Conservation (phyloP, 371 early-diverging fungal genomes). For the Blakeslea trispora region DNA sequence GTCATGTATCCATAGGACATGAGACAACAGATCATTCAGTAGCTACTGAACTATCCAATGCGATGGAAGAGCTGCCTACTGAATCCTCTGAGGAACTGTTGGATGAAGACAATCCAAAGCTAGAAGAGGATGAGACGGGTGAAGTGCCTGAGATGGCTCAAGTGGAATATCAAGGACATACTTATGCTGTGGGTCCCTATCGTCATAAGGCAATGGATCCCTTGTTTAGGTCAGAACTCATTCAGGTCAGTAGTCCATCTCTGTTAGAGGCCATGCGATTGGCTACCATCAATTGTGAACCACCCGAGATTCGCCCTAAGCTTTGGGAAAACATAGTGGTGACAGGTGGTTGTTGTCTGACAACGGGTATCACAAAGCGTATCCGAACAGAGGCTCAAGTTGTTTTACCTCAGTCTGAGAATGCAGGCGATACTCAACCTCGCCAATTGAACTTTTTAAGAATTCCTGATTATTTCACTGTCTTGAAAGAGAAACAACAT, state of each 20-base stretch:
- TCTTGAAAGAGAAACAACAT: conserved; percentile 64
- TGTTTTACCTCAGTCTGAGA: conserved; percentile 69
- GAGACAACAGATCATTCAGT: conserved; percentile 36
- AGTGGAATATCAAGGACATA: conserved; percentile 25
- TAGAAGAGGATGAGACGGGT: conserved; percentile 13
- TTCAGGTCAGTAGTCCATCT: conserved; percentile 42
- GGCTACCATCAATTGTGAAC: conserved; percentile 70
- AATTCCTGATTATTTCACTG: conserved; percentile 79
- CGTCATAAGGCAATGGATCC: conserved; percentile 65
- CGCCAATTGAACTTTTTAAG: conserved; percentile 70
- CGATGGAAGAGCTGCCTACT: conserved; percentile 30
- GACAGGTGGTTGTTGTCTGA: conserved; percentile 65
- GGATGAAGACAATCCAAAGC: conserved; percentile 23
- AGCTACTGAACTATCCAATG: conserved; percentile 23
- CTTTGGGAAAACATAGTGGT: conserved; percentile 83
- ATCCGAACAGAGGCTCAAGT: conserved; percentile 60
- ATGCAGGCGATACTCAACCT: conserved; percentile 76
- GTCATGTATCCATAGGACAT: conserved; percentile 55
- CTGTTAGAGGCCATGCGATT: conserved; percentile 68
- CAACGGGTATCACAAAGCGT: conserved; percentile 42
- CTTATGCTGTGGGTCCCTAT: conserved; percentile 63
- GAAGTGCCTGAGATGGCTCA: conserved; percentile 19
- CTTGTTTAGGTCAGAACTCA: conserved; percentile 63
- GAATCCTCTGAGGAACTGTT: conserved; percentile 41
- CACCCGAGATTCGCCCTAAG: conserved; percentile 69